Evolutionary conservation across 2,329 filamentous ascomycete species (phyloP).

Genomic region (Lachnellula occidentalis): DNA sequence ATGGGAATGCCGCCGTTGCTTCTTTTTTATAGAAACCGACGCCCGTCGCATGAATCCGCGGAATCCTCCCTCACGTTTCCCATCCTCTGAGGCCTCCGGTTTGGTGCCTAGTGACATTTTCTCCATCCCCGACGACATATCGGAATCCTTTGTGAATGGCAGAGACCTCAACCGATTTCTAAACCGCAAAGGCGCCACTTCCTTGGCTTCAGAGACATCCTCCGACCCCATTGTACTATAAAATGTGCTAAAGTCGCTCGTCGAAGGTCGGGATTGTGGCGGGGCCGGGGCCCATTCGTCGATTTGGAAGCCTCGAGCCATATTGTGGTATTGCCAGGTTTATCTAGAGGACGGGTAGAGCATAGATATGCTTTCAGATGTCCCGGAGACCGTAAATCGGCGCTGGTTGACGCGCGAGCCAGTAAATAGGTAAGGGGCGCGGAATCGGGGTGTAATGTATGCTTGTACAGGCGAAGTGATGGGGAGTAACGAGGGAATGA

Average conservation of each 20-base stretch:
- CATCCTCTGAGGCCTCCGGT: slow-evolving; percentile 8
- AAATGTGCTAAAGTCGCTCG: slow-evolving; percentile 24
- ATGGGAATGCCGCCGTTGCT: slow-evolving; percentile 28
- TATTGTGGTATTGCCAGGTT: slow-evolving; percentile 3
- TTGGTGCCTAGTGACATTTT: slow-evolving; percentile 8
- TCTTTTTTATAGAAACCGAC: slow-evolving; percentile 28
- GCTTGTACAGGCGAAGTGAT: neutral
- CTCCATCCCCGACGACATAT: slow-evolving; percentile 3
- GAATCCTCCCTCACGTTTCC: slow-evolving; percentile 20
- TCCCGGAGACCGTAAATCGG: neutral
- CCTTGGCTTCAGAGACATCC: slow-evolving; percentile 27
- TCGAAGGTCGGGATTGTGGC: slow-evolving; percentile 37
- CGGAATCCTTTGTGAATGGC: slow-evolving; percentile 13
- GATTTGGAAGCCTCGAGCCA: slow-evolving; percentile 37
- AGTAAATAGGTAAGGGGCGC: too few species aligned
- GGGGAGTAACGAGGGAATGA: neutral
- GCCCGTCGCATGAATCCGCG: slow-evolving; percentile 27
- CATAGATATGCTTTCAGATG: neutral
- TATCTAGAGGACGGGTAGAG: neutral
- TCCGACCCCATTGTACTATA: slow-evolving; percentile 11
- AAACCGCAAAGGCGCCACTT: slow-evolving; percentile 17
- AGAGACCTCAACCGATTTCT: slow-evolving; percentile 19
- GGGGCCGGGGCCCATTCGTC: slow-evolving; percentile 39
- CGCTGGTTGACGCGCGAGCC: neutral
- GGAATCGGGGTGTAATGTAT: too few species aligned